A percentile compares a stretch with the other conserved stretches of the same genome.
These are phyloP conservation scores for Zychaea mexicana DNA, from an alignment of 371 early-diverging fungal species.

Conservation along the genomic window DNA sequence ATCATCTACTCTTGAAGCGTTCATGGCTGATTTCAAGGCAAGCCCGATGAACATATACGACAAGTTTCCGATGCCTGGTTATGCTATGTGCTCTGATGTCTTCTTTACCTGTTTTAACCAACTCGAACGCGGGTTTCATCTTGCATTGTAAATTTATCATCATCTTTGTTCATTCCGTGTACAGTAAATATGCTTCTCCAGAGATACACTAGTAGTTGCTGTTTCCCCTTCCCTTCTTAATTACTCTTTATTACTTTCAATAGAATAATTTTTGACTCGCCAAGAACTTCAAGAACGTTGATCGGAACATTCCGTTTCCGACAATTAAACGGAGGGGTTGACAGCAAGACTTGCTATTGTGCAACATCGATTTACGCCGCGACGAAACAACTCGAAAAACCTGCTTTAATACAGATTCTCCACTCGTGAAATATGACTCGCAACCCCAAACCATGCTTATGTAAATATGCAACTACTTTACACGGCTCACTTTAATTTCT, in stretches of 20 bases:
- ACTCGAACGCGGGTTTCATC: background rate
- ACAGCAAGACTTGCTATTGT: too few species aligned
- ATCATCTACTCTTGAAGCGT: background rate
- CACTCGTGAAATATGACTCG: background rate
- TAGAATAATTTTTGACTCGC: too few species aligned
- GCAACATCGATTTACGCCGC: too few species aligned
- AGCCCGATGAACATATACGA: background rate
- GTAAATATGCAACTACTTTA: background rate
- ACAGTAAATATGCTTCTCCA: too few species aligned
- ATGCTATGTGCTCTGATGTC: conserved; percentile 2
- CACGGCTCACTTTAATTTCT: background rate
- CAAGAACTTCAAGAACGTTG: too few species aligned
- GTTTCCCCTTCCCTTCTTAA: too few species aligned
- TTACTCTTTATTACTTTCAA: too few species aligned
- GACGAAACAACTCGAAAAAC: too few species aligned
- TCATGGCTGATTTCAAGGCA: background rate
- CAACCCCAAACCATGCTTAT: background rate
- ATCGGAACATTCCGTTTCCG: background rate
- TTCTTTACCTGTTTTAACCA: conserved; percentile 3
- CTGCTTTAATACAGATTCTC: background rate
- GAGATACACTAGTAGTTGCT: too few species aligned
- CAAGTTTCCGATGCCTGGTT: conserved; percentile 4
- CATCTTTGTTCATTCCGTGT: background rate
- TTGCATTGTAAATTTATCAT: background rate
- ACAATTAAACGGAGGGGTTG: too few species aligned